These are phyloP conservation scores for Cucumis hystrix DNA, from an alignment of 306 rosid genomes.

Conservation along the genomic window DNA sequence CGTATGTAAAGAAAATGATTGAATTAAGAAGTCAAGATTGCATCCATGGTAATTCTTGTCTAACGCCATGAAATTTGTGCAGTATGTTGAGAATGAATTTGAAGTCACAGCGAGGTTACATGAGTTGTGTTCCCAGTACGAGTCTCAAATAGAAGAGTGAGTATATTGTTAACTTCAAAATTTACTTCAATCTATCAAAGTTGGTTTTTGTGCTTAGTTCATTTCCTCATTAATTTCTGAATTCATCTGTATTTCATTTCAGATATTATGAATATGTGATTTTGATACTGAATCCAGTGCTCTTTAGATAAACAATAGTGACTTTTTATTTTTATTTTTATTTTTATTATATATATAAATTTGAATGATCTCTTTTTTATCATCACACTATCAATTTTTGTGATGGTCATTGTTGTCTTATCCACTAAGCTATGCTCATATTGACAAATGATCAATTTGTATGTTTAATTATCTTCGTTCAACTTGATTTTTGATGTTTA, in stretches of 20 bases:
- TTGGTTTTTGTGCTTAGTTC: neutral
- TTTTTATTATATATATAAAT: no score
- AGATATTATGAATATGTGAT: neutral
- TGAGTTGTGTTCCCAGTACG: constrained; percentile 64
- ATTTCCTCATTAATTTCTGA: neutral
- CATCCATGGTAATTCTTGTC: neutral
- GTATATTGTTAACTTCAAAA: constrained; percentile 3
- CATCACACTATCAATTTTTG: no score
- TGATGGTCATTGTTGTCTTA: neutral
- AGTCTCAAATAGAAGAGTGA: constrained; percentile 68
- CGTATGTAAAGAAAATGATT: neutral
- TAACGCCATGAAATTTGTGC: constrained; percentile 20
- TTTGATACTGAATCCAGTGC: neutral
- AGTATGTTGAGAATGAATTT: constrained; percentile 55
- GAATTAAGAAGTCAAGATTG: neutral
- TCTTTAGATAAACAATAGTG: neutral
- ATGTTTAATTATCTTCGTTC: neutral
- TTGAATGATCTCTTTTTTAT: no score
- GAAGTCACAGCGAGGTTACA: constrained; percentile 42
- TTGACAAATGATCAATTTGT: neutral
- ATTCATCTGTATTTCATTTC: neutral
- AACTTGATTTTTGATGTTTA: neutral
- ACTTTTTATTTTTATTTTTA: no score
- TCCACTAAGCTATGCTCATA: no score
- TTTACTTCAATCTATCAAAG: neutral